Percentiles rank a stretch among this genome's conserved stretches.
phyloP scores from a whole-genome alignment of 371 early-diverging fungal species.

The Actinomortierella wolfii region DNA sequence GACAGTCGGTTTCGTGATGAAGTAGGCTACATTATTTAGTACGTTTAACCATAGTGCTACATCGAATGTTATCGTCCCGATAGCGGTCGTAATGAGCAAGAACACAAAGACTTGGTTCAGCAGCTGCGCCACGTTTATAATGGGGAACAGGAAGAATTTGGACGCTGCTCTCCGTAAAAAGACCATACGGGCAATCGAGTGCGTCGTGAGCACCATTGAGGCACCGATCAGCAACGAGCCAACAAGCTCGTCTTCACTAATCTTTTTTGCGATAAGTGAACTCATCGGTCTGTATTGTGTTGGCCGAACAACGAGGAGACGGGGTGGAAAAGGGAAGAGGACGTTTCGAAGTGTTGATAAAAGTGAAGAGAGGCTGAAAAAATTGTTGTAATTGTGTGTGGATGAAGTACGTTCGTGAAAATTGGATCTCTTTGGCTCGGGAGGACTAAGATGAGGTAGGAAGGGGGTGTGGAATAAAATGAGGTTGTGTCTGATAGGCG shows the following conservation, averaged over 20 bases:
- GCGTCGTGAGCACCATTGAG: slow-evolving; percentile 34
- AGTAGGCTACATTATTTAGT: slow-evolving; percentile 36
- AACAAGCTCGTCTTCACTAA: slow-evolving; percentile 21
- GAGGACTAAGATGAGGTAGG: too few relatives aligned
- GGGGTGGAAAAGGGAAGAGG: too few relatives aligned
- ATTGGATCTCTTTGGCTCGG: too few relatives aligned
- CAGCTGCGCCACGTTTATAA: slow-evolving; percentile 40
- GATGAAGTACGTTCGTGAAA: too few relatives aligned
- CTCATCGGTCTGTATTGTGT: too few relatives aligned
- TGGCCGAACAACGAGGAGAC: too few relatives aligned
- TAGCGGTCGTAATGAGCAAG: slow-evolving; percentile 31
- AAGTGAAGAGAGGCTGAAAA: too few relatives aligned
- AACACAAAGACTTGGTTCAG: slow-evolving; percentile 37
- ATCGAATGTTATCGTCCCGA: slow-evolving; percentile 19
- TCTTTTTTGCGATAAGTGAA: slow-evolving; percentile 24
- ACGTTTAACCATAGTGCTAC: slow-evolving; percentile 43
- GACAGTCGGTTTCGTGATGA: slow-evolving; percentile 40
- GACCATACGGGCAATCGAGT: slow-evolving; percentile 39
- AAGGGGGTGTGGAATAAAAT: too few relatives aligned
- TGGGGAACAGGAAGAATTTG: slow-evolving; percentile 42
- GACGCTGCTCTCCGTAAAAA: slow-evolving; percentile 36
- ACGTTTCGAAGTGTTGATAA: too few relatives aligned
- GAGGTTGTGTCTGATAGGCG: too few relatives aligned
- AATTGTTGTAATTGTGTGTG: too few relatives aligned
- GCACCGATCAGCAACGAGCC: slow-evolving; percentile 40